These are phyloP conservation scores for Polytrichum formosum DNA, from an alignment of 225 moss, liverwort and hornwort genomes.

Conservation along the genomic window DNA sequence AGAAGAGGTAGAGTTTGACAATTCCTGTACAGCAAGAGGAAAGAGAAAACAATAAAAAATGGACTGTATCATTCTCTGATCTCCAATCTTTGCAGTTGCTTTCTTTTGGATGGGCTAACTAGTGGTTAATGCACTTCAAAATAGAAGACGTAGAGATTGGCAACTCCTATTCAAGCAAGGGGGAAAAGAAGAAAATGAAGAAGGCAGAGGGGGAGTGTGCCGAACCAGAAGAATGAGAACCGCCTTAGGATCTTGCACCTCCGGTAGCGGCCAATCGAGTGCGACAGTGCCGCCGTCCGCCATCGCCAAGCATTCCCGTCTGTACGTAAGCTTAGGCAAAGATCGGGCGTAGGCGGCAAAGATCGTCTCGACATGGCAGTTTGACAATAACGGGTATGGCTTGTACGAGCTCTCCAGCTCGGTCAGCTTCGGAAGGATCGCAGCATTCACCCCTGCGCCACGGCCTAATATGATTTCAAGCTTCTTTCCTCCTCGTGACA, in stretches of 20 bases:
- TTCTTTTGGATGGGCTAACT: neutral
- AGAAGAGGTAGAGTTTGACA: no score
- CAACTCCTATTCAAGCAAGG: no score
- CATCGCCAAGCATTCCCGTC: conserved; percentile 45
- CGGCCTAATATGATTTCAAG: no score
- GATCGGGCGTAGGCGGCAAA: conserved; percentile 48
- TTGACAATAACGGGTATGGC: conserved; percentile 29
- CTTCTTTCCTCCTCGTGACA: no score
- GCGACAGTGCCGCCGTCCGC: conserved; percentile 56
- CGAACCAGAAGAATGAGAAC: conserved; percentile 51
- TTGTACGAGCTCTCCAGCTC: conserved; percentile 37
- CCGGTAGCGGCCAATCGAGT: conserved; percentile 47
- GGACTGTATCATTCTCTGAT: no score
- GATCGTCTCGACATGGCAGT: conserved; percentile 60
- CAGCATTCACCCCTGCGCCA: conserved; percentile 24
- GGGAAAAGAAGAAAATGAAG: neutral
- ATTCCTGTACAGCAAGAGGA: no score
- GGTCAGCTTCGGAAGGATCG: conserved; percentile 23
- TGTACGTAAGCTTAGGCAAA: conserved; percentile 39
- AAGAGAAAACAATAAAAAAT: no score
- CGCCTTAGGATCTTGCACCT: conserved; percentile 13
- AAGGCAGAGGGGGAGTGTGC: conserved; percentile 2
- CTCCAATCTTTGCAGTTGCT: neutral
- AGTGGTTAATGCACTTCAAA: no score
- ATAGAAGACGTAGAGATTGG: no score